These are phyloP conservation scores for Cenchrus fungigraminus DNA, from an alignment of 176 grass and related monocot species.

Conservation along the genomic window DNA sequence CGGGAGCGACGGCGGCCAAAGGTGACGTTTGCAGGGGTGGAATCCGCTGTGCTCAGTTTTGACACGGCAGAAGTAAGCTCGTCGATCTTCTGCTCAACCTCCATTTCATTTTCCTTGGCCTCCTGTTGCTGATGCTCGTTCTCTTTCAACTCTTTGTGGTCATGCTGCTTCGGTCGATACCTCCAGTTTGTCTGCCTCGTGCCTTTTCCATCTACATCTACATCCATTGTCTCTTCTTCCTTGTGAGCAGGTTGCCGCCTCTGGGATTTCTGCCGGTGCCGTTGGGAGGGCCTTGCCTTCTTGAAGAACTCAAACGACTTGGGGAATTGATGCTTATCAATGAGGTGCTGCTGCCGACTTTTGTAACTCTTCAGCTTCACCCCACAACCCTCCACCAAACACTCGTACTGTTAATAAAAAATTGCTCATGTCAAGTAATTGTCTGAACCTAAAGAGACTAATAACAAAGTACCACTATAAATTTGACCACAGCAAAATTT, in stretches of 20 bases:
- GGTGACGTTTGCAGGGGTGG: constrained; percentile 52
- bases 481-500: constrained; percentile 8
- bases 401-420: constrained; percentile 75
- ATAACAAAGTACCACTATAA: background rate
- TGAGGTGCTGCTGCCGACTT: constrained; percentile 76
- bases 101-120: constrained; percentile 57
- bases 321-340: constrained; percentile 93
- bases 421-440: background rate
- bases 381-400: constrained; percentile 92
- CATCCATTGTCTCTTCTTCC: constrained; percentile 44
- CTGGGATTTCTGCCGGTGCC: constrained; percentile 74
- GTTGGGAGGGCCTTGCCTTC: constrained; percentile 64
- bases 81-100: constrained; percentile 68
- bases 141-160: background rate
- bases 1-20: constrained; percentile 69
- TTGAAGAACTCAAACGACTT: constrained; percentile 89
- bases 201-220: constrained; percentile 68
- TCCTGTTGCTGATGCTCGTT: constrained; percentile 5
- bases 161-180: constrained; percentile 48
- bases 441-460: background rate
- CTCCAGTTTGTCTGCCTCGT: constrained; percentile 33
- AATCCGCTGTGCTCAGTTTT: constrained; percentile 60
- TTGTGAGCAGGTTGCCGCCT: constrained; percentile 43
- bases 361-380: constrained; percentile 83
- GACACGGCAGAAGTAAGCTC: constrained; percentile 71